Base-by-base conservation (phyloP, 352 stramenopile species). In the Globisporangium takayamanum region DNA sequence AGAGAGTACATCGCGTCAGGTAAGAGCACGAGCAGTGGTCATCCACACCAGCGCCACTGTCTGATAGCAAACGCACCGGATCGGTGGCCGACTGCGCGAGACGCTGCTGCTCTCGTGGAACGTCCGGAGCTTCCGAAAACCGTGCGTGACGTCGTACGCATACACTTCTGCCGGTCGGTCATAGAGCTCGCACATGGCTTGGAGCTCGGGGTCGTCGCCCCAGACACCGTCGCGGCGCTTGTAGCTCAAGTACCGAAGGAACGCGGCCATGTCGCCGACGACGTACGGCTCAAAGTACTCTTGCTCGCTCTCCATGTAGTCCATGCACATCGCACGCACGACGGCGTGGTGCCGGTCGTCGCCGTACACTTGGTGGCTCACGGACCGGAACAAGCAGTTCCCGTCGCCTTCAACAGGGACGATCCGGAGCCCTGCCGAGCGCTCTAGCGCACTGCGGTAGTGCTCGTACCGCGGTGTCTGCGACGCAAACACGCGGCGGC, bases 341-440 rank as follows among this genome's bases (percentile, higher is more conserved):
- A 98, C 60, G 0, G 58, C 75, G 69, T 99, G 95, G 66, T 96
- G 88, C 5, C 72, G 69, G 42, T 94, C 77, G 63, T 97, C 81
- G 2, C 94, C 96, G 67, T 99, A 99, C 12, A 99, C 76, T 72
- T 99, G 97, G 62, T 99, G 86, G 55, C 87, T 94, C 37, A 99
- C 89, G 4, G 96, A 88, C 18, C 96, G 92, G 69, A 99, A 99
- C 12, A 99, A 71, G 66, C 97, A 99, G 73, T 99, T 99, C 33
- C 97, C 97, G 68, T 99, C 97, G 8, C 95, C 93, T 57, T 96
- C 80, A 50, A 98, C 87, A 11, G 76, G 58, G 59, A 73, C 67
- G 59, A 92, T 82, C 5, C 57, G 59, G 33, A 92, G 63, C 14
- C 71, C 69, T 22, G 84, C 44, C 5, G 20, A 28, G 57, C 1